Percentiles rank a stretch among this genome's conserved stretches.
These are phyloP conservation scores for Scedosporium apiospermum DNA, from an alignment of 2,329 filamentous ascomycete species.

Conservation along the genomic window DNA sequence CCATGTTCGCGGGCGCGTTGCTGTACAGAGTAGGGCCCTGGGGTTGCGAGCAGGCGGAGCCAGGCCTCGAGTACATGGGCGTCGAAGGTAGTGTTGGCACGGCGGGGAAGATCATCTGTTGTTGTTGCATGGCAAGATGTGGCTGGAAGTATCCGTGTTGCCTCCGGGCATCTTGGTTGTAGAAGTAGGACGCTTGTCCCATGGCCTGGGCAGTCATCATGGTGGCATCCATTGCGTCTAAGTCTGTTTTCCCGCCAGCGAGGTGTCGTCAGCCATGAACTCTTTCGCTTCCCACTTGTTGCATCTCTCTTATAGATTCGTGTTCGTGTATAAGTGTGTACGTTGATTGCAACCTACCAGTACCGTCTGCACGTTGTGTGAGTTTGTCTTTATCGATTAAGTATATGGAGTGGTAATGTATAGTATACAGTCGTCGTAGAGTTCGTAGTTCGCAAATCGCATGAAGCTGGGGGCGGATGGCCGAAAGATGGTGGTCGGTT, in stretches of 20 bases:
- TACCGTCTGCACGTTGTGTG: neutral
- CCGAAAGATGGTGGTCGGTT: conserved; percentile 21
- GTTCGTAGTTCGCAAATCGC: neutral
- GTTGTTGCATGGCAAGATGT: conserved; percentile 38
- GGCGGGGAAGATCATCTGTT: conserved; percentile 32
- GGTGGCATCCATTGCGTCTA: conserved; percentile 52
- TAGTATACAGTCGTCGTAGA: conserved; percentile 3
- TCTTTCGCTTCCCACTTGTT: neutral
- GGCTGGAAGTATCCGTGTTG: conserved; percentile 67
- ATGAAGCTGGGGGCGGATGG: conserved; percentile 4
- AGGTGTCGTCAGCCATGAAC: neutral
- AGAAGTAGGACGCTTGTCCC: conserved; percentile 73
- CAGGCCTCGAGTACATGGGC: conserved; percentile 55
- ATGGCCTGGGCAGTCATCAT: conserved; percentile 49
- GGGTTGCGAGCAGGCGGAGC: conserved; percentile 55
- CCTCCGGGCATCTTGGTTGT: conserved; percentile 64
- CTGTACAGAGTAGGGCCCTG: conserved; percentile 42
- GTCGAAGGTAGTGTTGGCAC: conserved; percentile 52
- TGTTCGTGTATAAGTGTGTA: neutral
- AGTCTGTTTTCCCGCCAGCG: neutral
- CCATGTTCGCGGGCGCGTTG: conserved; percentile 35
- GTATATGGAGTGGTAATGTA: conserved; percentile 1
- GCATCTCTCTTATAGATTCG: neutral
- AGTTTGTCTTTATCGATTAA: neutral
- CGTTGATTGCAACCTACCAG: conserved; percentile 1